Evolutionary conservation across 805 yeast genomes (phyloP).

Genomic region (Nakazawaea anatomiae): DNA sequence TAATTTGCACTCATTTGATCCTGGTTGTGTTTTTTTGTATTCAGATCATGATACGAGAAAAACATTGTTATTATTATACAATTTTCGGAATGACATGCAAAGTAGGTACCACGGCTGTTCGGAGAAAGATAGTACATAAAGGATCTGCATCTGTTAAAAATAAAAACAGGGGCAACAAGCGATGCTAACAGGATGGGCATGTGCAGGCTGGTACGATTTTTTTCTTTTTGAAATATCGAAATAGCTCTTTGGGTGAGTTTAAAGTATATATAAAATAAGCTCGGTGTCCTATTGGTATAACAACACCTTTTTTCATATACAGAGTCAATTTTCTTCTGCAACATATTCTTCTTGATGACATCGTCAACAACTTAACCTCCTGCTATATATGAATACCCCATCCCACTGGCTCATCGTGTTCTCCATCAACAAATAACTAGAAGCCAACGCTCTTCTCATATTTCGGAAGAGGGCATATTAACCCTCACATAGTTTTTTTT

Average conservation of each 20-base stretch:
- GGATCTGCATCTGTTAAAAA: neutral
- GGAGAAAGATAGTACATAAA: neutral
- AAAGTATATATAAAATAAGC: neutral
- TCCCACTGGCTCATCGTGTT: too few relatives aligned
- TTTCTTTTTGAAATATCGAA: neutral
- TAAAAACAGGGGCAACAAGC: neutral
- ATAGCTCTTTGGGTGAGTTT: neutral
- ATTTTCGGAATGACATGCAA: neutral
- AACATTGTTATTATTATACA: too few relatives aligned
- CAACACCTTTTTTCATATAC: too few relatives aligned
- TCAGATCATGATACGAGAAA: too few relatives aligned
- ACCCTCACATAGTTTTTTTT: too few relatives aligned
- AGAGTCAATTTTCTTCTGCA: too few relatives aligned
- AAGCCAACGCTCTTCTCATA: too few relatives aligned
- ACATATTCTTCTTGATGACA: neutral
- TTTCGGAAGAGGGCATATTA: too few relatives aligned
- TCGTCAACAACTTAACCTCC: neutral
- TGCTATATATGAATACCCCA: too few relatives aligned
- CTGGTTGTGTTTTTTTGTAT: too few relatives aligned
- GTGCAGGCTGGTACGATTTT: neutral
- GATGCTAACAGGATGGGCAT: neutral
- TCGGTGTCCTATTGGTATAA: neutral
- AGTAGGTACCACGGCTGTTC: neutral
- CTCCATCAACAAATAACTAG: too few relatives aligned
- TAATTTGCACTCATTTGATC: too few relatives aligned